phyloP scores from a whole-genome alignment of 176 grass and related monocot genomes.

The Dendrocalamus sinicus region DNA sequence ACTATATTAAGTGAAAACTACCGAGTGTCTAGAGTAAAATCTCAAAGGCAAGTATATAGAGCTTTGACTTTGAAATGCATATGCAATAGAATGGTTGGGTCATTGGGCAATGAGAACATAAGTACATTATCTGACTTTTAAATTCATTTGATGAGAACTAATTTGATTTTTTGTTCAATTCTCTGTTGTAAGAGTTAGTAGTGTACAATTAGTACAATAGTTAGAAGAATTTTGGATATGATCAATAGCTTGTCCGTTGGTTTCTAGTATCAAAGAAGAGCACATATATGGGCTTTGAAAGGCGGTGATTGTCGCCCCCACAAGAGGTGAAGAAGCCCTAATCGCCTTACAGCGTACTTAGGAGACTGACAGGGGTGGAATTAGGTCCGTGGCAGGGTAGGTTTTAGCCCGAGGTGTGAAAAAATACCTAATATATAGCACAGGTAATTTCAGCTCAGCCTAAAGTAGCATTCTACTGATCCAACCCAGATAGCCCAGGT shows the following conservation, averaged over 20 bases:
- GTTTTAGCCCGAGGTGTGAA: too few relatives aligned
- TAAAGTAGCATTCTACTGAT: too few relatives aligned
- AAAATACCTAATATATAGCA: too few relatives aligned
- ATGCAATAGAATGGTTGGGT: background rate
- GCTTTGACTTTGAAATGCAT: conserved; percentile 4
- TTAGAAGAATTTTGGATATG: background rate
- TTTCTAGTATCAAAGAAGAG: conserved; percentile 53
- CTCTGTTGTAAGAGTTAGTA: background rate
- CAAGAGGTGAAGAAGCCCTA: conserved; percentile 85
- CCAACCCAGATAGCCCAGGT: too few relatives aligned
- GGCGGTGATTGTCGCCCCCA: conserved; percentile 77
- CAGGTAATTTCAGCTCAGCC: too few relatives aligned
- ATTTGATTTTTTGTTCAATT: background rate
- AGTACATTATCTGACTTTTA: background rate
- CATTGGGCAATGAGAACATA: background rate
- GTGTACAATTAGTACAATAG: background rate
- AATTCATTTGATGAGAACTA: conserved; percentile 8
- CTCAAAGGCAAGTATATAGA: background rate
- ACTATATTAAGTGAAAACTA: background rate
- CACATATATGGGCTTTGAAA: conserved; percentile 84
- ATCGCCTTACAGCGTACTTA: conserved; percentile 91
- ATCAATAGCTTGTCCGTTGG: conserved; percentile 27
- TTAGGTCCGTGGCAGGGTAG: too few relatives aligned
- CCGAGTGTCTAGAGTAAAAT: background rate
- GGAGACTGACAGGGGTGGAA: conserved; percentile 57